Evolutionary conservation across 2,329 filamentous ascomycete genomes (phyloP).

Genomic region (Huntiella bhutanensis): DNA sequence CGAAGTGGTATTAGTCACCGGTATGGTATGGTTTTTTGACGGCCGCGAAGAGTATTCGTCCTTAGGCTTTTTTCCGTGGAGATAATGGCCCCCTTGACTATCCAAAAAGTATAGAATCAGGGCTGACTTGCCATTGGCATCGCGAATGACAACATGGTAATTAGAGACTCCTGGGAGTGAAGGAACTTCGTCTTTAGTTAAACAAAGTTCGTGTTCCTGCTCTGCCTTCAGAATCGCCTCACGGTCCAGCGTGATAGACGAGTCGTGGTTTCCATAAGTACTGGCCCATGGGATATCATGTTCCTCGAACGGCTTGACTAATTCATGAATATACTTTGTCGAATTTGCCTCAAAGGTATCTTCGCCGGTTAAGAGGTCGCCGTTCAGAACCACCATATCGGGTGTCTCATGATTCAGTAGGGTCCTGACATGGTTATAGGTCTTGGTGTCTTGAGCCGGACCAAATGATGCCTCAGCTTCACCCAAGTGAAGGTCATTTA

Average conservation of each 20-base stretch:
- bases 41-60: neutral
- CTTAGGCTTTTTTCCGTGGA: neutral
- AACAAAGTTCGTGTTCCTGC: constrained; percentile 18
- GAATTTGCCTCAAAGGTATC: constrained; percentile 30
- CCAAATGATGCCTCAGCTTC: constrained; percentile 36
- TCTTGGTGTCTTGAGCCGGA: constrained; percentile 35
- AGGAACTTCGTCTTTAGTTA: constrained; percentile 8
- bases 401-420: constrained; percentile 38
- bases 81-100: constrained; percentile 31
- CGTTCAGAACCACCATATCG: constrained; percentile 48
- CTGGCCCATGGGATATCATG: constrained; percentile 42
- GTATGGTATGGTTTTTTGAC: neutral
- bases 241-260: constrained; percentile 36
- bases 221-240: constrained; percentile 19
- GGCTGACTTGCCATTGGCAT: constrained; percentile 20
- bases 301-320: constrained; percentile 37
- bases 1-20: neutral
- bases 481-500: constrained; percentile 54
- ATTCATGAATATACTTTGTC: constrained; percentile 37
- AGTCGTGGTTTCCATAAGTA: constrained; percentile 56
- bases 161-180: constrained; percentile 23
- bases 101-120: constrained; percentile 57
- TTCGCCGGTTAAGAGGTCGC: constrained; percentile 53
- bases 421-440: constrained; percentile 34
- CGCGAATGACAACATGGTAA: constrained; percentile 28